Base-by-base conservation (phyloP, 192 early-diverging fungal genomes). In the Mycoemilia scoparia region DNA sequence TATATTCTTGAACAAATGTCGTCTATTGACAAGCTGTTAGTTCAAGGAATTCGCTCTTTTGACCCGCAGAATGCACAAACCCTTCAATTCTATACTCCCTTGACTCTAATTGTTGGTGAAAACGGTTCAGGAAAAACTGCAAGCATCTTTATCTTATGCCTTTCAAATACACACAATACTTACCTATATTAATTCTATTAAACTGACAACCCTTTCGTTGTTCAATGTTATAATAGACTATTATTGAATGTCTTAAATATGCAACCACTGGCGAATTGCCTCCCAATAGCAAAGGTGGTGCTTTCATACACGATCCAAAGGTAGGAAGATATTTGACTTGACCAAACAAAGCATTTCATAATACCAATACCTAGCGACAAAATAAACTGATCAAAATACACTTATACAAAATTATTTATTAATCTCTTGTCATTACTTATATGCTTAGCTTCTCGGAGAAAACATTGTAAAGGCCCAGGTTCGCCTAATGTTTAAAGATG, bases 81-180 rank as follows among this genome's bases (percentile, higher is more conserved):
- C 21, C 81, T 98, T 4, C 70, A 80, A 21, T 91, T 98, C 45
- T 79, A 74, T 34, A 75, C 79, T 5, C 89, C 89, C 1, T 65
- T 96, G 26, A 98, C 95, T 3, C 60, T 98, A 18, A 95, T 98
- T 39, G 78, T 90, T 17, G 95, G 95, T 0, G 74, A 82, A 48
- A 96, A 96, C 50, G 91, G 91, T 5, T 79, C 82, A 9, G 95
- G 95, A 14, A 99, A 96, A 54, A 99, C 95, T 18, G n/a, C n/a
- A n/a, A n/a, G n/a, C n/a, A n/a, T n/a, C n/a, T n/a, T n/a, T n/a
- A n/a, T n/a, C n/a, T n/a, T n/a, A n/a, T n/a, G n/a, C n/a, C n/a
- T n/a, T n/a, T n/a, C n/a, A n/a, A n/a, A n/a, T n/a, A n/a, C n/a
- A n/a, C n/a, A n/a, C n/a, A 6, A 75, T 77, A 51, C 32, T 40